Evolutionary conservation across 164 flowering plant species (phyloP).

Genomic region (Piper longum): DNA sequence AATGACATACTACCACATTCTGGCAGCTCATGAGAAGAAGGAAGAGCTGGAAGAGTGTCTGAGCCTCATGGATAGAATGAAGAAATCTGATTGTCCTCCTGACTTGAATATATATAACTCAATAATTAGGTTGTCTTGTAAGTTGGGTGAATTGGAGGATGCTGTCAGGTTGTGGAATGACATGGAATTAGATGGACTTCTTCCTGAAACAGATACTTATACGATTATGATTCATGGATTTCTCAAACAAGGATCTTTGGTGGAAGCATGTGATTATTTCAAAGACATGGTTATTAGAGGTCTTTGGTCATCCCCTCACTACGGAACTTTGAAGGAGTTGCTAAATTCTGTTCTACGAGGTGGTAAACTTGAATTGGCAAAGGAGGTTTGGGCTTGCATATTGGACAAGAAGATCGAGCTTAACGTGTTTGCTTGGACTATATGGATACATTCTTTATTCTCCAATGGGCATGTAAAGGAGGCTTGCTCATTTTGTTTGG

Average conservation of each 20-base stretch:
- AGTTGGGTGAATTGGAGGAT: slow-evolving; percentile 62
- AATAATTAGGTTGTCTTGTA: slow-evolving; percentile 60
- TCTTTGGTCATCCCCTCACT: slow-evolving; percentile 56
- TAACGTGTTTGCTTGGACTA: slow-evolving; percentile 85
- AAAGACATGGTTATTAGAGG: slow-evolving; percentile 86
- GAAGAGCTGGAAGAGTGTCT: slow-evolving; percentile 73
- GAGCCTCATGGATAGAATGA: slow-evolving; percentile 54
- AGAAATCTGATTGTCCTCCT: slow-evolving; percentile 38
- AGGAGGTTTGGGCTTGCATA: slow-evolving; percentile 75
- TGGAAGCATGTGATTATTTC: slow-evolving; percentile 74
- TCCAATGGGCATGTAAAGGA: slow-evolving; percentile 74
- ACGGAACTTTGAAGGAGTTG: slow-evolving; percentile 70
- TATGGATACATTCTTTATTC: slow-evolving; percentile 87
- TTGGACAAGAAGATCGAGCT: slow-evolving; percentile 52
- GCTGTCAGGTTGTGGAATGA: slow-evolving; percentile 57
- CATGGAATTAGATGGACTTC: slow-evolving; percentile 47
- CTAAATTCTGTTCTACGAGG: slow-evolving; percentile 60
- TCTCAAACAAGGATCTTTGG: slow-evolving; percentile 37
- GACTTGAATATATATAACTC: slow-evolving; percentile 53
- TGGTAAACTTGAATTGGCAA: slow-evolving; percentile 63
- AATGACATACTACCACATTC: slow-evolving; percentile 48
- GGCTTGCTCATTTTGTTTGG: slow-evolving; percentile 81
- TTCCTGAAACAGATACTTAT: slow-evolving; percentile 63
- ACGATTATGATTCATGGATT: slow-evolving; percentile 64
- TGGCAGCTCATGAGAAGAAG: slow-evolving; percentile 81